Percentiles rank a stretch among this genome's conserved stretches.
These are phyloP conservation scores for Ceratocystis variospora DNA, from an alignment of 2,329 filamentous ascomycete species.

Conservation along the genomic window DNA sequence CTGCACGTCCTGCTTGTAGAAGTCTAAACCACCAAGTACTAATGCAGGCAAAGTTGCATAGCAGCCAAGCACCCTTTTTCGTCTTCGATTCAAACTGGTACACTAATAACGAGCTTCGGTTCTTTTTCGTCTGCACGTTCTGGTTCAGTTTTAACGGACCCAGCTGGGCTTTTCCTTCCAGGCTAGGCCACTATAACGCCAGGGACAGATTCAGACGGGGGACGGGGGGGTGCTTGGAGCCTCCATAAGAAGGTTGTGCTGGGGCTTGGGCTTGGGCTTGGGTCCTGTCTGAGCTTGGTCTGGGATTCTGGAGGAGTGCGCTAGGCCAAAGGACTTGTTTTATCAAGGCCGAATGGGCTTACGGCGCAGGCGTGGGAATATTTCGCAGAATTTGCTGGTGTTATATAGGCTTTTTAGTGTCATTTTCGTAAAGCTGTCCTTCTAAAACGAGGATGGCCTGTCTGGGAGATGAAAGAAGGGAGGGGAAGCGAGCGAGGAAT, in stretches of 20 bases:
- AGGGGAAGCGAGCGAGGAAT: not conserved
- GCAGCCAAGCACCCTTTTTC: not conserved
- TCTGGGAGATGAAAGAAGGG: not conserved
- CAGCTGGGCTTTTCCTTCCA: not conserved
- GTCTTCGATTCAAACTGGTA: not conserved
- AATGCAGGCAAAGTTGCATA: constrained; percentile 1
- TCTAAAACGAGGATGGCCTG: not conserved
- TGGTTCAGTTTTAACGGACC: not conserved
- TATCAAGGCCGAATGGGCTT: constrained; percentile 11
- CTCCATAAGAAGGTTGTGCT: not conserved
- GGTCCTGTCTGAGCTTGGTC: constrained; percentile 14
- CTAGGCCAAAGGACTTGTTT: constrained; percentile 14
- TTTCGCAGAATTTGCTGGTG: constrained; percentile 8
- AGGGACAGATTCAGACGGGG: not conserved
- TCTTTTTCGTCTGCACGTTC: not conserved
- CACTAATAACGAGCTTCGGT: constrained; percentile 2
- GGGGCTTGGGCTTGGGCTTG: constrained; percentile 8
- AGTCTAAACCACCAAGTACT: not conserved
- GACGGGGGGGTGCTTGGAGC: constrained; percentile 1
- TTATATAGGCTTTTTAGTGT: constrained; percentile 5
- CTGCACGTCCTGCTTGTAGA: constrained; percentile 1
- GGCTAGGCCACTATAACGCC: constrained; percentile 2
- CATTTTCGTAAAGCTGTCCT: not conserved
- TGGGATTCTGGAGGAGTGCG: constrained; percentile 15
- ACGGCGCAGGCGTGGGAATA: constrained; percentile 12